Percentiles rank a stretch among this genome's conserved stretches.
Evolutionary conservation across 352 stramenopile species (phyloP).

Genomic region (Phytophthora gonapodyides): DNA sequence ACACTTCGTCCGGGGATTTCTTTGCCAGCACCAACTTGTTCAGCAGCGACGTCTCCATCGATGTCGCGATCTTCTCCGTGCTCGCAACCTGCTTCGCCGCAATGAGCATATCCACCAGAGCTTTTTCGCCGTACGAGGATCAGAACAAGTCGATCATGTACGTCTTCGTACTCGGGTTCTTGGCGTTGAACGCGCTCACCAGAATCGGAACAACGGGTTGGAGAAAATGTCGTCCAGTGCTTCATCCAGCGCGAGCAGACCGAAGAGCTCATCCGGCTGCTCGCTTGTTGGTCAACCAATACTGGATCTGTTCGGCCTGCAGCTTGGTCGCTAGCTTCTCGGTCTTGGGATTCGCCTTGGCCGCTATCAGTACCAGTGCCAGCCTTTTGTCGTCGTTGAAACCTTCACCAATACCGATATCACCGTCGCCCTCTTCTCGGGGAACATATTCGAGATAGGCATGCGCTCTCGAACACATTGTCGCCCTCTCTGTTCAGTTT

Average conservation of each 20-base stretch:
- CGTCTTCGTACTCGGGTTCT: conserved; percentile 2
- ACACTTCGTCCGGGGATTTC: not conserved
- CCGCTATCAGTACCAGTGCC: not conserved
- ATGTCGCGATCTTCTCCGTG: conserved; percentile 4
- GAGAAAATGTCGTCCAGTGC: conserved; percentile 2
- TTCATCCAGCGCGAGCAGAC: not conserved
- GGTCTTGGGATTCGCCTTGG: conserved; percentile 1
- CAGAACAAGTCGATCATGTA: conserved; percentile 9
- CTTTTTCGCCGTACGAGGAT: not conserved
- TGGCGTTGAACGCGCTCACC: conserved; percentile 4
- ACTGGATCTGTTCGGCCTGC: not conserved
- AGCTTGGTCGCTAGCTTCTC: conserved; percentile 13
- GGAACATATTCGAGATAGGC: not conserved
- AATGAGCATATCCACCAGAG: not conserved
- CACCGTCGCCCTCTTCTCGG: not conserved
- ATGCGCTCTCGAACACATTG: not conserved
- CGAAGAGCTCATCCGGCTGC: conserved; percentile 1
- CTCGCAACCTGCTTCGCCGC: not conserved
- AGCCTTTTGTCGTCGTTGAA: not conserved
- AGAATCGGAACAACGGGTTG: conserved; percentile 3
- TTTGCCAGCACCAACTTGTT: conserved; percentile 7
- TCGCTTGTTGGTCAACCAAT: too few species aligned
- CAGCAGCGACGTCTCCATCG: not conserved
- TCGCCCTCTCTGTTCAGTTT: conserved; percentile 2
- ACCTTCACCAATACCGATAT: conserved; percentile 6